phyloP scores from a whole-genome alignment of 176 grass and related monocot species.

The Oryza longistaminata region DNA sequence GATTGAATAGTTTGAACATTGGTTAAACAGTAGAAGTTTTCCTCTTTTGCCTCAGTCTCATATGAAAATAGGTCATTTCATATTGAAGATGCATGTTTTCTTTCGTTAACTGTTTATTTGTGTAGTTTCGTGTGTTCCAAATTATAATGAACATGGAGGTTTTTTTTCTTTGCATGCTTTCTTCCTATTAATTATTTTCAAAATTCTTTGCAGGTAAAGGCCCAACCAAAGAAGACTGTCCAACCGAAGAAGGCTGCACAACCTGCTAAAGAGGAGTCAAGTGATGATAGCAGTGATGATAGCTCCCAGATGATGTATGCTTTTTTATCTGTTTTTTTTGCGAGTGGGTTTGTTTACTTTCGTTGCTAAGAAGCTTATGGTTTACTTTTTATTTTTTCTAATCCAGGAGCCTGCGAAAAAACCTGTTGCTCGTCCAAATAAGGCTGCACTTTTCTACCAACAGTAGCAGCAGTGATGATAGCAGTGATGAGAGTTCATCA shows the following conservation, averaged over 20 bases:
- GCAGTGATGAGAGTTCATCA: constrained; percentile 41
- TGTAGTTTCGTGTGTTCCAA: neutral
- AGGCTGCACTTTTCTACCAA: neutral
- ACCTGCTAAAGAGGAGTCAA: constrained; percentile 54
- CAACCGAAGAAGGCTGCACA: constrained; percentile 50
- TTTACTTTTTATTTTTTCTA: neutral
- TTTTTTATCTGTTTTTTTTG: neutral
- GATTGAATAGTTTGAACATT: neutral
- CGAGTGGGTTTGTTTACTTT: neutral
- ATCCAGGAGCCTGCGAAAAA: constrained; percentile 22
- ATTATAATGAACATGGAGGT: neutral
- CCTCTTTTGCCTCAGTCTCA: neutral
- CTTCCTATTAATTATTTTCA: neutral
- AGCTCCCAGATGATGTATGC: constrained; percentile 83
- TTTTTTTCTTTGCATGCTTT: neutral
- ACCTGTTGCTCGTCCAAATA: neutral
- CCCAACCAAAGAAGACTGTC: constrained; percentile 52
- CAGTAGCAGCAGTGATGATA: constrained; percentile 38
- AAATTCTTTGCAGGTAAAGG: constrained; percentile 51
- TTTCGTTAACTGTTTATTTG: neutral
- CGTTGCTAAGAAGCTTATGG: neutral
- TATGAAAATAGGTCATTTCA: neutral
- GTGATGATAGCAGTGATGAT: constrained; percentile 58
- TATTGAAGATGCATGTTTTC: neutral
- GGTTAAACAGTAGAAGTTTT: neutral